Evolutionary conservation across 805 yeast species (phyloP), one percentile per base, ranked within the genome.

Genomic region (Candida tibetensis): DNA sequence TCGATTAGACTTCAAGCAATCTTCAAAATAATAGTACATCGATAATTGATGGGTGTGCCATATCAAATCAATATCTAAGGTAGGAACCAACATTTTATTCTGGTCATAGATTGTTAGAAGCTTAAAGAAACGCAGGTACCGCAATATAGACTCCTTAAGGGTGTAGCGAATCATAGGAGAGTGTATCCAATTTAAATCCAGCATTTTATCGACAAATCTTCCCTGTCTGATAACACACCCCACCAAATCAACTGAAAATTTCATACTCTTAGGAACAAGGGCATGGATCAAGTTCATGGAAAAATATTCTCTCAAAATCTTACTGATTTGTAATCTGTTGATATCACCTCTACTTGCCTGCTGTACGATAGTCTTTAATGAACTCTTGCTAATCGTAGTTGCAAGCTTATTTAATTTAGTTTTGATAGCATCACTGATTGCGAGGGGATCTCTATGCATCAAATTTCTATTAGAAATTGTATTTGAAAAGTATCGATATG

Each of bases 31-130:
- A 19, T 37, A 28, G 30, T 32, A 33, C 38, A 43, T 37, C 7
- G 45, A 28, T n/a, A 57, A 43, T 29, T 52, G 58, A 32, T 58
- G 60, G 3, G 63, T 58, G 30, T 51, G 59, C 63, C 63, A 57
- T 2, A 55, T 30, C 33, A 58, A 42, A 28, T 57, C 60, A 19
- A 58, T 55, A 29, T 58, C 62, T 31, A 58, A 41, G 4, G 60
- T 55, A 0, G 63, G 62, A 1, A 55, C 55, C 12, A 47, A 30
- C 39, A 36, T 44, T 8, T 30, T 23, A 10, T 30, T 31, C 2
- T 21, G 26, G 25, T 37, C 41, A 17, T 30, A 7, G 2, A 7
- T 4, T 1, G 42, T 29, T 4, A 45, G 21, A 16, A 45, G 22
- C 14, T 34, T 28, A 31, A 41, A 43, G 29, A 57, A 58, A 6